Percentiles rank a stretch among this genome's conserved stretches.
Conservation (phyloP, 352 stramenopile genomes). For the Phytophthora quininea region DNA sequence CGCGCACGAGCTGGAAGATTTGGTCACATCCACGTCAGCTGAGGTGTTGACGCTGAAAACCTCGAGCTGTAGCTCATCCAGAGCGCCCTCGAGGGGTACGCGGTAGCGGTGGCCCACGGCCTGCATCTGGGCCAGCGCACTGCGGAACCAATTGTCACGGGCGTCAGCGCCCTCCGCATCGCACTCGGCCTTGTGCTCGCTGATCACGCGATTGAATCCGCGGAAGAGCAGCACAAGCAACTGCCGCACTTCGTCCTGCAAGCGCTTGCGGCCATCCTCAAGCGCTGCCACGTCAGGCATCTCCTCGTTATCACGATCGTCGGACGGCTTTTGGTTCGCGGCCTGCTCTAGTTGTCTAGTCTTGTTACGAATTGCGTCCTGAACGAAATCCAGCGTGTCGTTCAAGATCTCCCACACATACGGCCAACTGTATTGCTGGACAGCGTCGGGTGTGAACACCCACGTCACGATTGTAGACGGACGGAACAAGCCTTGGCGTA, state of each 20-base stretch:
- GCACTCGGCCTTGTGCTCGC: constrained; percentile 80
- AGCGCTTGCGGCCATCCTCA: constrained; percentile 43
- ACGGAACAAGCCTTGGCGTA: constrained; percentile 69
- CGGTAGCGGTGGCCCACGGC: constrained; percentile 66
- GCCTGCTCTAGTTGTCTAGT: constrained; percentile 39
- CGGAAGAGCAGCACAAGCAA: constrained; percentile 65
- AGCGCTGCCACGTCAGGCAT: constrained; percentile 55
- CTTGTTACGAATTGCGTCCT: constrained; percentile 44
- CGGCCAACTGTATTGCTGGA: constrained; percentile 90
- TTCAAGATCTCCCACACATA: constrained; percentile 87
- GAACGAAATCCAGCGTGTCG: constrained; percentile 68
- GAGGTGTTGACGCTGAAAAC: constrained; percentile 55
- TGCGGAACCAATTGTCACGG: constrained; percentile 85
- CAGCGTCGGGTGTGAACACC: constrained; percentile 79
- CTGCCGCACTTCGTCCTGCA: constrained; percentile 56
- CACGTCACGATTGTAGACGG: constrained; percentile 78
- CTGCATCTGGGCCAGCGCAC: constrained; percentile 75
- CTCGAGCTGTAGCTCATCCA: constrained; percentile 55
- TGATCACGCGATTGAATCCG: constrained; percentile 75
- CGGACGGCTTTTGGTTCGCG: constrained; percentile 33
- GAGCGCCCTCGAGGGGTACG: constrained; percentile 53
- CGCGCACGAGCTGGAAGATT: constrained; percentile 76
- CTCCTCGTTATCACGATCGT: constrained; percentile 47
- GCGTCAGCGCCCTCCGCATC: constrained; percentile 73
- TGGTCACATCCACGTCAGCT: constrained; percentile 72